phyloP scores from a whole-genome alignment of 495 filamentous ascomycete genomes.

The Penicillium steckii region DNA sequence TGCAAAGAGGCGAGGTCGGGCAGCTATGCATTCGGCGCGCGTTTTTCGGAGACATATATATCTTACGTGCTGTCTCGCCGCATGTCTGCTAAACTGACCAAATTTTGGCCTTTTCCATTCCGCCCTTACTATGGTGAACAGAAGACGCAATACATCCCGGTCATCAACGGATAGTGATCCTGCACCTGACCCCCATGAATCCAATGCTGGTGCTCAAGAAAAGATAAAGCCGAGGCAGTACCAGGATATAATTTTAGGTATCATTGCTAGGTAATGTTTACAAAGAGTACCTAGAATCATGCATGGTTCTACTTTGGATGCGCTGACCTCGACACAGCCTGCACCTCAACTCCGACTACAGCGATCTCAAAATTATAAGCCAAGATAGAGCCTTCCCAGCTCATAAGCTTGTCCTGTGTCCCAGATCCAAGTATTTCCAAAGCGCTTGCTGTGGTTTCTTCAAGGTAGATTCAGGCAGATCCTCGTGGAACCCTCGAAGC shows the following conservation, averaged over 20 bases:
- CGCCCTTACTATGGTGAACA: neutral
- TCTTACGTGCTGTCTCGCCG: neutral
- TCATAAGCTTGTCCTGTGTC: slow-evolving; percentile 9
- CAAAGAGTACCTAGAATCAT: neutral
- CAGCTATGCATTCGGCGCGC: neutral
- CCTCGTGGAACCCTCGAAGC: neutral
- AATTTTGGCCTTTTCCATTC: neutral
- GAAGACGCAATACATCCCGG: neutral
- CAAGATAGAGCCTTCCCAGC: slow-evolving; percentile 5
- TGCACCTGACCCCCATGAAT: too few species aligned
- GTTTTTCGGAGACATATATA: neutral
- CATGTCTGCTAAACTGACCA: neutral
- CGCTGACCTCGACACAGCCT: slow-evolving; percentile 3
- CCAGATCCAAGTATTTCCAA: slow-evolving; percentile 13
- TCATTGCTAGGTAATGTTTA: neutral
- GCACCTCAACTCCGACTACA: slow-evolving; percentile 4
- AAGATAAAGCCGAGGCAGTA: too few species aligned
- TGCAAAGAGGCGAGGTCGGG: neutral
- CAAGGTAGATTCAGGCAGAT: neutral
- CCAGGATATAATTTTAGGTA: neutral
- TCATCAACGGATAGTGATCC: neutral
- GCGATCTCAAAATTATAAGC: slow-evolving; percentile 13
- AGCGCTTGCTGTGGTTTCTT: slow-evolving; percentile 6
- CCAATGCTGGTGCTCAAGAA: too few species aligned
- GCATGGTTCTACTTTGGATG: neutral